phyloP scores from a whole-genome alignment of 2,329 filamentous ascomycete genomes.

The Clonostachys chloroleuca region DNA sequence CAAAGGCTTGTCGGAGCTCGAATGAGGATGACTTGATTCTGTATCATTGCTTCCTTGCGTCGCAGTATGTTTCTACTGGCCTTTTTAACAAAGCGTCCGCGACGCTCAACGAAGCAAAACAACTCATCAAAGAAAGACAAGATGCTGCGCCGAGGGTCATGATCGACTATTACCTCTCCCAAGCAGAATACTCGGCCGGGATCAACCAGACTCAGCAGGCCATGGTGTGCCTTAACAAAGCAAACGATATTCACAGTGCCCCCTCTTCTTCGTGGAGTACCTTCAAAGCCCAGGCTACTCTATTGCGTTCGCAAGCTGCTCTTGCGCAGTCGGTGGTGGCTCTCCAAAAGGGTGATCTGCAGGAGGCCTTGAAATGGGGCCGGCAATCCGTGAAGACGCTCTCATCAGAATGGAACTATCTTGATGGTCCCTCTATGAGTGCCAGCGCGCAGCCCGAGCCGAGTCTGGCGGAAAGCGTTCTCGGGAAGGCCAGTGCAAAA shows the following conservation, averaged over 20 bases:
- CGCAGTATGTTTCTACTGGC: constrained; percentile 50
- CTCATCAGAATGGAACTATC: constrained; percentile 49
- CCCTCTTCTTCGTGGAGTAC: constrained; percentile 22
- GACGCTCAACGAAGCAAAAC: constrained; percentile 53
- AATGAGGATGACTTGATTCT: constrained; percentile 34
- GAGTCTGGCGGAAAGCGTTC: constrained; percentile 15
- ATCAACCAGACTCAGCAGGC: constrained; percentile 63
- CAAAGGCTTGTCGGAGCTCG: constrained; percentile 24
- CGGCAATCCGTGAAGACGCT: constrained; percentile 52
- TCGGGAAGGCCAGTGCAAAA: constrained; percentile 11
- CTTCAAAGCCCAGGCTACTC: constrained; percentile 23
- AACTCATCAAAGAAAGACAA: constrained; percentile 32
- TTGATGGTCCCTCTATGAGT: constrained; percentile 29
- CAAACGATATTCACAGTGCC: constrained; percentile 26
- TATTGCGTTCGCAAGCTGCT: constrained; percentile 19
- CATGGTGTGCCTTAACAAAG: constrained; percentile 25
- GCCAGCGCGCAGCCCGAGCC: constrained; percentile 11
- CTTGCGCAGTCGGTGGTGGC: constrained; percentile 63
- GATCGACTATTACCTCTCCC: constrained; percentile 60
- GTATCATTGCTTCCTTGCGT: constrained; percentile 41
- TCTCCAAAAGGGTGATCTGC: constrained; percentile 55
- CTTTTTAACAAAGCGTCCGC: constrained; percentile 43
- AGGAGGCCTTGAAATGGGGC: constrained; percentile 52
- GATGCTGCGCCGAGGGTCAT: constrained; percentile 27
- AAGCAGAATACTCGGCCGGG: constrained; percentile 69